These are phyloP conservation scores for Zygoascus hellenicus DNA, from an alignment of 1,139 yeast species.

Conservation along the genomic window DNA sequence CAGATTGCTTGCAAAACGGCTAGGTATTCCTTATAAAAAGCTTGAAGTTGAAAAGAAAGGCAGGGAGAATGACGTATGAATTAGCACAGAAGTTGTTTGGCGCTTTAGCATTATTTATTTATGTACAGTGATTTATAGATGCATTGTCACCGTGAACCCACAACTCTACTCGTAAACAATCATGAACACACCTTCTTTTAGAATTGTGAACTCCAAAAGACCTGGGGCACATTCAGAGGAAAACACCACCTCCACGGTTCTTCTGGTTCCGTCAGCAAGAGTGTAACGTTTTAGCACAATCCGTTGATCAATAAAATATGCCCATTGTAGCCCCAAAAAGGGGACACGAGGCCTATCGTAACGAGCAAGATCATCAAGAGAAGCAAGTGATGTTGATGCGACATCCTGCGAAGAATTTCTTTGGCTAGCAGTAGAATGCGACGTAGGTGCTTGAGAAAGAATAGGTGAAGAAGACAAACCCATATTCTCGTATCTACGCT, in stretches of 20 bases:
- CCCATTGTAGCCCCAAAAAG: slow-evolving; percentile 43
- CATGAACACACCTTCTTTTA: slow-evolving; percentile 6
- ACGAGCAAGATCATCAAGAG: slow-evolving; percentile 4
- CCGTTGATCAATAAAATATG: slow-evolving; percentile 38
- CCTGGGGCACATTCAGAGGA: slow-evolving; percentile 27
- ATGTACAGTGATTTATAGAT: too few relatives aligned
- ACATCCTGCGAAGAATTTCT: slow-evolving; percentile 2
- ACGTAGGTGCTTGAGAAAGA: background rate
- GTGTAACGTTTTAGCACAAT: slow-evolving; percentile 35
- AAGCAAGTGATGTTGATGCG: background rate
- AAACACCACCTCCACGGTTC: slow-evolving; percentile 38
- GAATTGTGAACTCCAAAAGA: slow-evolving; percentile 5
- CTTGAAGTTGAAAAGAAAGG: slow-evolving; percentile 7
- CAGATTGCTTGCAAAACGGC: slow-evolving; percentile 28
- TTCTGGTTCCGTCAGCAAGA: slow-evolving; percentile 18
- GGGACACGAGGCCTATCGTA: slow-evolving; percentile 31
- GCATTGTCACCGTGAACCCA: too few relatives aligned
- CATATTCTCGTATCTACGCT: background rate
- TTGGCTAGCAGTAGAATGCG: slow-evolving; percentile 2
- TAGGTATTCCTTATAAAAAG: slow-evolving; percentile 18
- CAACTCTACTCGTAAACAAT: slow-evolving; percentile 5
- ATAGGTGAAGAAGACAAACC: background rate
- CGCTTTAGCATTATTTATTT: too few relatives aligned
- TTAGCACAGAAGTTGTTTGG: too few relatives aligned
- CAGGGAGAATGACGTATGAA: background rate